Percentiles rank a stretch among this genome's conserved stretches.
phyloP scores from a whole-genome alignment of 768 basidiomycete genomes.

The Boletales sp. region DNA sequence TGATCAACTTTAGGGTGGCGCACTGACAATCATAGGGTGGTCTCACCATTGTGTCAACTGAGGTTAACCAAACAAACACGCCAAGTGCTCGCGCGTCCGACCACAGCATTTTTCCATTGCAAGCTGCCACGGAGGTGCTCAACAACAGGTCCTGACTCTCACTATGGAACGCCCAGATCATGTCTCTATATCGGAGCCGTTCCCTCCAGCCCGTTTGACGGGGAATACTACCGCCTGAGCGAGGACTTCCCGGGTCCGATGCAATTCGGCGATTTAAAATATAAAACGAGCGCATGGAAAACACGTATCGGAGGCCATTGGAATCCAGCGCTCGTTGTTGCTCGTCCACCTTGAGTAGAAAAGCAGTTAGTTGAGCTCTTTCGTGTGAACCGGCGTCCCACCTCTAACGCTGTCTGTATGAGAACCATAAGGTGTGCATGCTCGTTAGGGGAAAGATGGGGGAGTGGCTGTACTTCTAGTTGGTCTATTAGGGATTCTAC shows the following conservation, averaged over 20 bases:
- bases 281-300: constrained; percentile 89
- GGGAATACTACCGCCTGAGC: constrained; percentile 39
- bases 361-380: background rate
- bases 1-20: background rate
- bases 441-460: constrained; percentile 75
- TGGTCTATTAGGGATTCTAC: constrained; percentile 59
- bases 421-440: constrained; percentile 80
- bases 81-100: constrained; percentile 83
- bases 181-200: constrained; percentile 87
- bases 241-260: constrained; percentile 45
- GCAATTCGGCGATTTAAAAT: constrained; percentile 68
- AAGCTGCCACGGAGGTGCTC: constrained; percentile 63
- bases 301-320: constrained; percentile 89
- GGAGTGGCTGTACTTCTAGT: constrained; percentile 60
- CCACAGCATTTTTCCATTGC: constrained; percentile 87
- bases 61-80: constrained; percentile 83
- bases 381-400: constrained; percentile 24
- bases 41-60: constrained; percentile 72
- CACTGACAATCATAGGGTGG: background rate
- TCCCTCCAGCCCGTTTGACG: constrained; percentile 57
- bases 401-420: constrained; percentile 85
- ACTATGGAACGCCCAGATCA: constrained; percentile 96
- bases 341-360: constrained; percentile 68
- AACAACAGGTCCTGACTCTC: constrained; percentile 88
- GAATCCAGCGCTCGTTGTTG: constrained; percentile 88